These are phyloP conservation scores for Rosa hybrid DNA, from an alignment of 331 rosid species.

Conservation along the genomic window DNA sequence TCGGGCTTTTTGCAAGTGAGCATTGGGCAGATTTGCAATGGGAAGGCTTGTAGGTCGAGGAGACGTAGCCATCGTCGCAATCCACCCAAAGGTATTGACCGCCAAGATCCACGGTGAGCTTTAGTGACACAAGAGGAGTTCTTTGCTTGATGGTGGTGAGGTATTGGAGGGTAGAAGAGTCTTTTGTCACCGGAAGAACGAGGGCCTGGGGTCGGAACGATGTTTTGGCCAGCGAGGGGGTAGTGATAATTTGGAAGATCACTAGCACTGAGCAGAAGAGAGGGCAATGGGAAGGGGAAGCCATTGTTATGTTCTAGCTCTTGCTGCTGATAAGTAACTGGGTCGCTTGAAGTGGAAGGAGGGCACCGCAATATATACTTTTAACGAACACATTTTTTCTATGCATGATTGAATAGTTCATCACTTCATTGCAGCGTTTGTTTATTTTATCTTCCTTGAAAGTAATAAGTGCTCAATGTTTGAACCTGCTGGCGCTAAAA, in stretches of 20 bases:
- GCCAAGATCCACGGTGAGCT: constrained; percentile 52
- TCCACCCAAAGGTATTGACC: constrained; percentile 52
- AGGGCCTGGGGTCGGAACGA: constrained; percentile 21
- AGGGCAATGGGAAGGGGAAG: neutral
- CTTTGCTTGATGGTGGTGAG: constrained; percentile 45
- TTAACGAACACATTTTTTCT: too few species aligned
- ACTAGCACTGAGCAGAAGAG: neutral
- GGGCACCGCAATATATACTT: neutral
- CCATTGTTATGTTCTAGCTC: neutral
- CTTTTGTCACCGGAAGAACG: constrained; percentile 47
- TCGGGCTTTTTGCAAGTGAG: constrained; percentile 14
- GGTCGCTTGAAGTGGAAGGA: too few species aligned
- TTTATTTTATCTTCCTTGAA: too few species aligned
- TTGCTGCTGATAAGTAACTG: too few species aligned
- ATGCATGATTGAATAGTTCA: too few species aligned
- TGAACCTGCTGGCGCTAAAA: too few species aligned
- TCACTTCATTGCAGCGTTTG: too few species aligned
- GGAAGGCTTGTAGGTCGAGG: constrained; percentile 19
- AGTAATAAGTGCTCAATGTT: too few species aligned
- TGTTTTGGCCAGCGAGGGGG: neutral
- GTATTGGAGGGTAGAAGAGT: constrained; percentile 45
- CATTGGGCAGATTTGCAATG: constrained; percentile 25
- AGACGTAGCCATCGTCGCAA: constrained; percentile 9
- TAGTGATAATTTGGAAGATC: neutral
- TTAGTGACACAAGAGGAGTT: constrained; percentile 49